Conservation (phyloP, 805 yeast genomes). For the Kuraishia capsulata region DNA sequence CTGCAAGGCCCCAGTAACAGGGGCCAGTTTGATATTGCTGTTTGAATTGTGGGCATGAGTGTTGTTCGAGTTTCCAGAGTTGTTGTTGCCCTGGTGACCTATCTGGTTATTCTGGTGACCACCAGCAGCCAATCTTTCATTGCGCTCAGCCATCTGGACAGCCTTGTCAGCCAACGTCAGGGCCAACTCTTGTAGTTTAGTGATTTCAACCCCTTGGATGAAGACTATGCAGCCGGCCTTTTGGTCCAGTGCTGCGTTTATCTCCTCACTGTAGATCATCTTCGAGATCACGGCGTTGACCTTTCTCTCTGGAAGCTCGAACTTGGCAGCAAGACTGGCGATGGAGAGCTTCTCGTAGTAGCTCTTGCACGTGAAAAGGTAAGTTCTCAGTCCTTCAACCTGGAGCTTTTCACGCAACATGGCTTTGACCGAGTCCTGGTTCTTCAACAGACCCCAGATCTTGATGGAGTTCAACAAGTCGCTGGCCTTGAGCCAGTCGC, state of each 20-base stretch:
- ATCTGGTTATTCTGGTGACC: conserved; percentile 39
- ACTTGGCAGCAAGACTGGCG: conserved; percentile 51
- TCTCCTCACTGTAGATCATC: conserved; percentile 72
- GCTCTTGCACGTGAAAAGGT: conserved; percentile 73
- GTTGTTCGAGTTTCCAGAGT: conserved; percentile 16
- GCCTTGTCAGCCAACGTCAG: conserved; percentile 77
- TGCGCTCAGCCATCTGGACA: conserved; percentile 68
- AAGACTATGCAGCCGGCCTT: conserved; percentile 55
- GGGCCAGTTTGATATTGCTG: conserved; percentile 10
- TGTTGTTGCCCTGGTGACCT: conserved; percentile 12
- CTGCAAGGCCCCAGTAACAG: conserved; percentile 23
- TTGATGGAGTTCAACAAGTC: conserved; percentile 66
- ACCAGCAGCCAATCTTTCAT: conserved; percentile 74
- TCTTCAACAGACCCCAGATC: conserved; percentile 78
- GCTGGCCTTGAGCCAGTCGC: conserved; percentile 80
- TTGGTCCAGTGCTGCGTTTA: conserved; percentile 68
- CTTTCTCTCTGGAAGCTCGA: conserved; percentile 47
- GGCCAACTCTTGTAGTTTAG: conserved; percentile 83
- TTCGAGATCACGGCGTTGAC: conserved; percentile 60
- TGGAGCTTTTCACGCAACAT: conserved; percentile 76
- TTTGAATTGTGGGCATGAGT: conserved; percentile 10
- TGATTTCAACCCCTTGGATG: conserved; percentile 67
- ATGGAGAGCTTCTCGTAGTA: conserved; percentile 71
- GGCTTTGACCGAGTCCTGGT: conserved; percentile 54
- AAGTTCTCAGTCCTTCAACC: conserved; percentile 88